Conservation (phyloP, 2,329 filamentous ascomycete species). For the Penicillium sp. region DNA sequence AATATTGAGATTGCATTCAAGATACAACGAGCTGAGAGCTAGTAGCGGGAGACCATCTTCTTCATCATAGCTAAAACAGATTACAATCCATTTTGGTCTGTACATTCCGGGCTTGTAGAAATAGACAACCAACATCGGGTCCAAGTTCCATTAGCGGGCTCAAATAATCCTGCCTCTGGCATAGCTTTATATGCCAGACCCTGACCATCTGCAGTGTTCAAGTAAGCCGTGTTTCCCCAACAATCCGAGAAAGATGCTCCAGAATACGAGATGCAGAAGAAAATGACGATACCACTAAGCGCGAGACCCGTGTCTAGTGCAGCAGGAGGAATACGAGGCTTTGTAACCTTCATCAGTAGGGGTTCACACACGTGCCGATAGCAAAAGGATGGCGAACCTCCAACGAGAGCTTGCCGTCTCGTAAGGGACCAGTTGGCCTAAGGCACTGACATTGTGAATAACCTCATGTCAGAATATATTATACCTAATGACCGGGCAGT, state of each 20-base stretch:
- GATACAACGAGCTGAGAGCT: neutral
- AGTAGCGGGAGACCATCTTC: neutral
- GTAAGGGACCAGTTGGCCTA: too few species aligned
- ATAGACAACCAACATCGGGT: constrained; percentile 10
- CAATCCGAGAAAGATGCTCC: constrained; percentile 37
- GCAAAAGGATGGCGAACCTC: too few species aligned
- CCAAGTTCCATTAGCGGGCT: constrained; percentile 38
- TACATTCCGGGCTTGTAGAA: neutral
- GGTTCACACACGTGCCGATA: too few species aligned
- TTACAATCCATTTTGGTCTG: neutral
- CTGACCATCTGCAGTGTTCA: constrained; percentile 38
- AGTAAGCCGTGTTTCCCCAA: constrained; percentile 41
- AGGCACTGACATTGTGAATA: too few species aligned
- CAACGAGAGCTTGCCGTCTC: too few species aligned
- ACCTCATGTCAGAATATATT: too few species aligned
- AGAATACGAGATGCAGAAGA: constrained; percentile 41
- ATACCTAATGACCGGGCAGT: too few species aligned
- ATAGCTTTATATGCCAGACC: constrained; percentile 35
- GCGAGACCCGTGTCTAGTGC: constrained; percentile 45
- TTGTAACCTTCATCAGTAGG: too few species aligned
- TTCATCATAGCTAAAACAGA: neutral
- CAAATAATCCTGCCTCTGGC: constrained; percentile 36
- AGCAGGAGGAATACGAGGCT: constrained; percentile 23
- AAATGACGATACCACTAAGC: constrained; percentile 41
- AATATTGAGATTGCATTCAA: neutral